Conservation (phyloP, 495 filamentous ascomycete species). For the Bryoglossum gracile region DNA sequence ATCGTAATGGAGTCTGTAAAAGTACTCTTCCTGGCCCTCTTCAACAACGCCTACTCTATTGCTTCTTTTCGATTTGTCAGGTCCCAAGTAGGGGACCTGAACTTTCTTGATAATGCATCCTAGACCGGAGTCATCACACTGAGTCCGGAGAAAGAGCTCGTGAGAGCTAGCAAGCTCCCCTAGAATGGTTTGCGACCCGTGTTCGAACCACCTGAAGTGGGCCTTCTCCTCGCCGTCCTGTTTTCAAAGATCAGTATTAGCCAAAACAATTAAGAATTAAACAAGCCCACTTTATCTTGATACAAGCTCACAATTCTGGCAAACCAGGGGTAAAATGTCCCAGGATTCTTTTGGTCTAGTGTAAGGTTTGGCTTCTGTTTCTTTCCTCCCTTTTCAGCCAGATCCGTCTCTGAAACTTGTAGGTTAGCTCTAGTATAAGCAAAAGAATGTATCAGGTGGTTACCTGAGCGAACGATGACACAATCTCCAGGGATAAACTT, state of each 20-base stretch:
- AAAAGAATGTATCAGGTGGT: not conserved
- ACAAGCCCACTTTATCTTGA: not conserved
- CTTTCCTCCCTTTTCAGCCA: not conserved
- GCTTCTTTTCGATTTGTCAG: not conserved
- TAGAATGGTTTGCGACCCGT: conserved; percentile 3
- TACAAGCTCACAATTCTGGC: conserved; percentile 6
- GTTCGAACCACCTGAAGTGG: conserved; percentile 13
- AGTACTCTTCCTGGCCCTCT: not conserved
- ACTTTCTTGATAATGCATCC: conserved; percentile 2
- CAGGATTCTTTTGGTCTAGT: not conserved
- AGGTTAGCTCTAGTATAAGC: not conserved
- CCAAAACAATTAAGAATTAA: too few species aligned
- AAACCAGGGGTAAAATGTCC: not conserved
- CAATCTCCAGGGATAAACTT: conserved; percentile 1
- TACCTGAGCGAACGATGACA: not conserved
- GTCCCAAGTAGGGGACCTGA: not conserved
- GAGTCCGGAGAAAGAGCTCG: conserved; percentile 5
- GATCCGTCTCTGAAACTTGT: too few species aligned
- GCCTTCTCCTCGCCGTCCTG: not conserved
- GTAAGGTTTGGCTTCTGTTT: too few species aligned
- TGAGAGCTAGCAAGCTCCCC: conserved; percentile 6
- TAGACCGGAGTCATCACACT: conserved; percentile 2
- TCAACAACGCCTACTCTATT: not conserved
- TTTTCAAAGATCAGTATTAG: too few species aligned
- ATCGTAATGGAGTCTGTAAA: conserved; percentile 12